Base-by-base conservation (phyloP, 768 basidiomycete species). In the Boletus tomentosulus region DNA sequence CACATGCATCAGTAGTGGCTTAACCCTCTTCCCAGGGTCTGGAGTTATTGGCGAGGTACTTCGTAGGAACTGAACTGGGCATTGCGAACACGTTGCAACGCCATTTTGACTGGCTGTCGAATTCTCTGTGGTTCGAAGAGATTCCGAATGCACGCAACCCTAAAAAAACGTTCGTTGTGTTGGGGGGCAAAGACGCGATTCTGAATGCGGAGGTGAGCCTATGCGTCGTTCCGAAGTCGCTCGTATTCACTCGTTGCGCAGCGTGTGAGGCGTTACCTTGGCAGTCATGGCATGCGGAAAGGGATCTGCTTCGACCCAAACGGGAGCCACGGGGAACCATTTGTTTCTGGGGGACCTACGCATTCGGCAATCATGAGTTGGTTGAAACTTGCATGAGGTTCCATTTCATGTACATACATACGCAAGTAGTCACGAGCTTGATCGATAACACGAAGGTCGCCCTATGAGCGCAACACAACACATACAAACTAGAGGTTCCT, bases 51-150 rank as follows among this genome's bases (percentile, higher is more conserved):
- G 84, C 94, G 78, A 82, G 85, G 43, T 98, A 92, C 67, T 95
- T 95, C 62, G 86, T 96, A 54, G 84, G 85, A 30, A 82, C 85
- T 28, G 95, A 98, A 69, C 73, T 96, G 3, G 95, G 95, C 13
- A 85, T 91, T 47, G 88, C 90, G 7, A 88, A 94, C 66, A 81
- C 90, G 52, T 77, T 97, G 43, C 87, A 86, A 60, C 78, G 89
- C 27, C 83, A 90, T 66, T 91, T 91, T 61, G 86, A 88, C 63
- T 94, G 91, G 92, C 77, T 82, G 37, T 81, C 88, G 11, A 97
- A 97, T 65, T 85, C 89, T 10, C 75, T 98, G 11, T 98, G 89
- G 84, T 89, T 83, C 56, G 90, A 94, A 69, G 89, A 95, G 62
- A 92, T 96, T 44, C 89, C 91, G 1, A 78, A 92, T 63, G 87